These are phyloP conservation scores for Thinopyrum obtusiflorum DNA, from an alignment of 202 grass and related monocot genomes.

Conservation along the genomic window DNA sequence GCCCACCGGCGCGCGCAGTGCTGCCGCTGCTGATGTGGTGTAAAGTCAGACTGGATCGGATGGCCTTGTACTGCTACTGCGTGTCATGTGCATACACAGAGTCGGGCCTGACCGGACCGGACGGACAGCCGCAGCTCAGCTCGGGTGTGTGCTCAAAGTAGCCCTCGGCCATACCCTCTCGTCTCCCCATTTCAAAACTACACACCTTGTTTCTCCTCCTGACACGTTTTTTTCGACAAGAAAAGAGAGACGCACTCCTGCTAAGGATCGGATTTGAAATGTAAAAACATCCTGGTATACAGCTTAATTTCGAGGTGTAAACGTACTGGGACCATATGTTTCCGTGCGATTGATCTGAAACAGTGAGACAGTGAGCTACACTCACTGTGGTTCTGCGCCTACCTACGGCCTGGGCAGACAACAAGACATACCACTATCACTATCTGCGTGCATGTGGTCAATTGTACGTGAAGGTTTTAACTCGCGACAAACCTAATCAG, in stretches of 20 bases:
- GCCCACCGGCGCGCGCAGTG: background rate
- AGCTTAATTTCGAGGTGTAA: background rate
- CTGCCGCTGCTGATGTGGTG: conserved; percentile 4
- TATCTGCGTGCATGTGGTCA: background rate
- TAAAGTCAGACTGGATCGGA: background rate
- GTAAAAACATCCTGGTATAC: no score
- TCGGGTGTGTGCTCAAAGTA: background rate
- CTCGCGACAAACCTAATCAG: background rate
- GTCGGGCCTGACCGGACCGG: background rate
- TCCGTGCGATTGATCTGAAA: background rate
- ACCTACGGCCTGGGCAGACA: background rate
- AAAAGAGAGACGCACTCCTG: background rate
- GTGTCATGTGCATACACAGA: background rate
- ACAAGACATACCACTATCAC: no score
- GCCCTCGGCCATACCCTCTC: background rate
- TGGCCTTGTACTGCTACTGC: background rate
- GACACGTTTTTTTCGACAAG: background rate
- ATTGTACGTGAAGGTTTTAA: background rate
- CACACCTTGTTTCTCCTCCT: background rate
- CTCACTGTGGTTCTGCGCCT: background rate
- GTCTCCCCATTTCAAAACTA: background rate
- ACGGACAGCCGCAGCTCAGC: background rate
- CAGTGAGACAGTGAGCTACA: background rate
- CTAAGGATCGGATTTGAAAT: background rate
- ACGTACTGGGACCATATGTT: background rate